Evolutionary conservation across 768 basidiomycete species (phyloP).

Genomic region (Tricholoma hemisulphureum): DNA sequence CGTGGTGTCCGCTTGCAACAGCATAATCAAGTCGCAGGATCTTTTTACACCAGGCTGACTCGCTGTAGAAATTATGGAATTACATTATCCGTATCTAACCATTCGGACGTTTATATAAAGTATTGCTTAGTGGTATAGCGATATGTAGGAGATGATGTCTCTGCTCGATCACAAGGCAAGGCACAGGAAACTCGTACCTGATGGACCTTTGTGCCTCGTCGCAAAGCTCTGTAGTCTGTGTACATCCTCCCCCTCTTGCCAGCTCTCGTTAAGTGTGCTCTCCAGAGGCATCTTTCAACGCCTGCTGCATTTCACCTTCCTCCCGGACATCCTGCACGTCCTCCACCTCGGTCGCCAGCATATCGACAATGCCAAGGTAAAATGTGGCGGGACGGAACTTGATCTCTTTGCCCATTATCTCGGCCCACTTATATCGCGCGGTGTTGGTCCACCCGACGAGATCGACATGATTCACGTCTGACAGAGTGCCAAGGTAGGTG

Average conservation of each 20-base stretch:
- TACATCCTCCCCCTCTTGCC: not conserved
- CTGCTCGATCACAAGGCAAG: too few relatives aligned
- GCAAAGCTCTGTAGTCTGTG: too few relatives aligned
- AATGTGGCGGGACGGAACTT: constrained; percentile 91
- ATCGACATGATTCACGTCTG: constrained; percentile 88
- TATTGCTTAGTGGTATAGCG: too few relatives aligned
- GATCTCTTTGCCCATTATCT: constrained; percentile 85
- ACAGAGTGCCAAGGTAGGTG: constrained; percentile 90
- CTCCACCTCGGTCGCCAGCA: constrained; percentile 76
- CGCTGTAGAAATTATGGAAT: too few relatives aligned
- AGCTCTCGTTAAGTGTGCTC: constrained; percentile 6
- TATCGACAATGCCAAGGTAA: constrained; percentile 80
- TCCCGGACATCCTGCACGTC: constrained; percentile 34
- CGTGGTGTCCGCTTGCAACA: too few relatives aligned
- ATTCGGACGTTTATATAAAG: too few relatives aligned
- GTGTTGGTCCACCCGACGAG: constrained; percentile 93
- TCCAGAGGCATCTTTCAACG: constrained; percentile 13
- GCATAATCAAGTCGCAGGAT: too few relatives aligned
- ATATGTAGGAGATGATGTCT: too few relatives aligned
- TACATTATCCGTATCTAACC: too few relatives aligned
- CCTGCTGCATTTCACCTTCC: constrained; percentile 10
- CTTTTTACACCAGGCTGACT: too few relatives aligned
- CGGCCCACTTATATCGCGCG: constrained; percentile 85
- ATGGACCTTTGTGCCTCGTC: too few relatives aligned
- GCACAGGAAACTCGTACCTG: not conserved